These are phyloP conservation scores for Trypanosoma congolense DNA, from an alignment of 208 protist species.

Conservation along the genomic window DNA sequence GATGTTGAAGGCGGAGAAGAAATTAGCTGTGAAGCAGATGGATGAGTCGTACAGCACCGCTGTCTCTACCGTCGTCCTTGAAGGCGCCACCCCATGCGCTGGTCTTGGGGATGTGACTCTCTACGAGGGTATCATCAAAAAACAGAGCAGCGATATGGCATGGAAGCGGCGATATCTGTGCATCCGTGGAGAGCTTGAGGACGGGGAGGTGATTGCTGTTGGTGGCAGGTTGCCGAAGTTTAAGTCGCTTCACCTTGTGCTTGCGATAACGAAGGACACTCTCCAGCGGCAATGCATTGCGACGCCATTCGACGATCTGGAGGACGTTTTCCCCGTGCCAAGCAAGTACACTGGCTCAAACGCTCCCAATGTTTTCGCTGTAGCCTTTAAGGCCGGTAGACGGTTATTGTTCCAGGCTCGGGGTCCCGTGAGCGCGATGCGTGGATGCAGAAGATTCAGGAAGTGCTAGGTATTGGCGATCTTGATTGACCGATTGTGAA, in stretches of 20 bases:
- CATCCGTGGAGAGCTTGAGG: conserved; percentile 56
- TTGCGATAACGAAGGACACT: conserved; percentile 74
- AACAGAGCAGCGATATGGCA: conserved; percentile 74
- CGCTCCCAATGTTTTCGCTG: conserved; percentile 63
- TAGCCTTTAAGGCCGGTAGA: conserved; percentile 73
- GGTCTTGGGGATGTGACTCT: conserved; percentile 50
- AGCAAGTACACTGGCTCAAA: conserved; percentile 75
- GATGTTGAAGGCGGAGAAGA: conserved; percentile 43
- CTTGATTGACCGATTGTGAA: too few species aligned
- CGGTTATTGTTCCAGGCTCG: conserved; percentile 66
- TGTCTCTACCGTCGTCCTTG: conserved; percentile 57
- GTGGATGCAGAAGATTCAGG: conserved; percentile 83
- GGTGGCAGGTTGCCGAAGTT: conserved; percentile 53
- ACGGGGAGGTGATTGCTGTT: conserved; percentile 37
- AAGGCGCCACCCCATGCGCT: conserved; percentile 51
- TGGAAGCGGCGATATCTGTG: conserved; percentile 77
- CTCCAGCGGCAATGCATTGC: conserved; percentile 78
- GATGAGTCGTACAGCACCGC: conserved; percentile 48
- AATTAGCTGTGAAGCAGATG: conserved; percentile 35
- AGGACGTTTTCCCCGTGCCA: conserved; percentile 73
- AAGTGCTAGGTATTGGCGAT: conserved; percentile 73
- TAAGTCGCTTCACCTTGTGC: conserved; percentile 57
- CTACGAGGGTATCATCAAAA: conserved; percentile 55
- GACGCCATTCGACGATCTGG: conserved; percentile 60
- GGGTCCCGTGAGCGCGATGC: conserved; percentile 53